Conservation (phyloP, 2,329 filamentous ascomycete species). For the Cryoendolithus antarcticus region DNA sequence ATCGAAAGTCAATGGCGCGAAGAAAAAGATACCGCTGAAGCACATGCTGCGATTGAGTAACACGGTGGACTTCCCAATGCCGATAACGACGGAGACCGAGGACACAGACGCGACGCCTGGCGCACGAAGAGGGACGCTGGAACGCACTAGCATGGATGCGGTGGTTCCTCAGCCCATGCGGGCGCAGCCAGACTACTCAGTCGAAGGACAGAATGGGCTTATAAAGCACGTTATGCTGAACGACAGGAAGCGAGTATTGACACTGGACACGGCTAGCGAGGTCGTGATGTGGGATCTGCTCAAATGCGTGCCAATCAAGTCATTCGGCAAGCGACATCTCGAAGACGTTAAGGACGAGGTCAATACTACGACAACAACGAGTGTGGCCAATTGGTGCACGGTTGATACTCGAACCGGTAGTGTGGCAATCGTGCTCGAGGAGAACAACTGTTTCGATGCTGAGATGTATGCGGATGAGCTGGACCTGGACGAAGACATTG, state of each 20-base stretch:
- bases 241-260: conserved; percentile 78
- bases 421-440: conserved; percentile 79
- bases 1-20: conserved; percentile 20
- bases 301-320: conserved; percentile 72
- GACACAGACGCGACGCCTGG: conserved; percentile 40
- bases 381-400: conserved; percentile 86
- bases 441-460: conserved; percentile 93
- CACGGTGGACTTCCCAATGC: conserved; percentile 60
- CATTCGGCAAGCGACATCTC: conserved; percentile 87
- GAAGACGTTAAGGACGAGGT: conserved; percentile 82
- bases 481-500: conserved; percentile 57
- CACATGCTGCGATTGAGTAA: conserved; percentile 75
- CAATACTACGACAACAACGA: conserved; percentile 63
- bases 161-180: conserved; percentile 27
- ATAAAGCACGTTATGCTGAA: conserved; percentile 90
- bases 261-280: conserved; percentile 87
- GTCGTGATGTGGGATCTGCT: conserved; percentile 92
- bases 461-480: conserved; percentile 94
- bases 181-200: conserved; percentile 39
- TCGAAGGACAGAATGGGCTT: conserved; percentile 88
- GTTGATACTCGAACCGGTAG: conserved; percentile 89
- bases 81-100: conserved; percentile 28
- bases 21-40: conserved; percentile 59
- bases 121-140: conserved; percentile 2
- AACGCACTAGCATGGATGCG: conserved; percentile 5